Conservation (phyloP, 306 rosid genomes). For the Dryas octopetala region DNA sequence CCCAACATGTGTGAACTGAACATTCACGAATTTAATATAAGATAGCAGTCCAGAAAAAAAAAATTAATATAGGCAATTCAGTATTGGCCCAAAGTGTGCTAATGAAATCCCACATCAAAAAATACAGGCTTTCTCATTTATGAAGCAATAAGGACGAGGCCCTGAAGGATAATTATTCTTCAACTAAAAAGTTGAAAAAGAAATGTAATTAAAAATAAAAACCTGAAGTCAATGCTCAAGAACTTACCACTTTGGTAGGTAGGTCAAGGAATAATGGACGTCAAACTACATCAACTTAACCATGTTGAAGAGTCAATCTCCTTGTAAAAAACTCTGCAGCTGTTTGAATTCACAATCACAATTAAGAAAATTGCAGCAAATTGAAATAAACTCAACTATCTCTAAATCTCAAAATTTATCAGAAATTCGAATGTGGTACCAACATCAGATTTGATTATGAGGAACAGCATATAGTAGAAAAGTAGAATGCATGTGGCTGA, state of each 20-base stretch:
- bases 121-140: neutral
- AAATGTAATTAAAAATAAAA: neutral
- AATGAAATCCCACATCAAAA: neutral
- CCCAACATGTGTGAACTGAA: neutral
- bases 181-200: constrained; percentile 1
- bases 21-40: neutral
- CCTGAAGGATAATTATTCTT: neutral
- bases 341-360: neutral
- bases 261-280: neutral
- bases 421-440: constrained; percentile 2
- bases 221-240: neutral
- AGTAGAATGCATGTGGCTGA: no score
- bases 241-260: neutral
- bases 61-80: neutral
- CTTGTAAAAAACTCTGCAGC: neutral
- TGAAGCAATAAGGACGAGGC: neutral
- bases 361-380: neutral
- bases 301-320: constrained; percentile 2
- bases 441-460: neutral
- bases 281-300: neutral
- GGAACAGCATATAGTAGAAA: neutral
- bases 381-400: neutral
- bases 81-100: neutral
- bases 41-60: neutral
- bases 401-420: neutral